These are phyloP conservation scores for Russula sp. DNA, from an alignment of 768 basidiomycete species.

Conservation along the genomic window DNA sequence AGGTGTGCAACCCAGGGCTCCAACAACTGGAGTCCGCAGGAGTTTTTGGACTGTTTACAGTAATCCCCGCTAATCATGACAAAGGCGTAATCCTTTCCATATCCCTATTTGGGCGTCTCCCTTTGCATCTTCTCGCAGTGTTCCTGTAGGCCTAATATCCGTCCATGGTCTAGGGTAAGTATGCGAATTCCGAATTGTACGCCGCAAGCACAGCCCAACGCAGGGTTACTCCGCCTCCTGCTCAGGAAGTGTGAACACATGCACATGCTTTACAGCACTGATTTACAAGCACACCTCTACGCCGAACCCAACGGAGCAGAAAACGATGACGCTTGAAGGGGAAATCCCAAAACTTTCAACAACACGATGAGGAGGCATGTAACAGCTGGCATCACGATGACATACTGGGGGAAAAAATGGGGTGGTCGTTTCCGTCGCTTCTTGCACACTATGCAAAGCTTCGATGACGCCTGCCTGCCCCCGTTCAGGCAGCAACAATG, in stretches of 20 bases:
- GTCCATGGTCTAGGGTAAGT: constrained; percentile 3
- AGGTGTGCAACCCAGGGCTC: too few species aligned
- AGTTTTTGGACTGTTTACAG: neutral
- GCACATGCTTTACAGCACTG: neutral
- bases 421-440: neutral
- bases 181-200: constrained; percentile 1
- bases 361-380: constrained; percentile 3
- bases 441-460: neutral
- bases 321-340: neutral
- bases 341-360: neutral
- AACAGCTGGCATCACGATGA: neutral
- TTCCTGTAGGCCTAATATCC: neutral
- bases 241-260: neutral
- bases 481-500: neutral
- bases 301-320: neutral
- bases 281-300: neutral
- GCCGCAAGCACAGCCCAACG: neutral
- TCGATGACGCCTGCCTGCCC: neutral
- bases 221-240: neutral
- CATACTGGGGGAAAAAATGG: neutral
- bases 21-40: too few species aligned
- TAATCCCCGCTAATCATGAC: neutral
- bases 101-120: neutral
- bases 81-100: constrained; percentile 1
- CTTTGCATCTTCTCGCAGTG: neutral